Percentiles rank a stretch among this genome's conserved stretches.
Conservation (phyloP, 208 protist species). For the Leishmania arabica region DNA sequence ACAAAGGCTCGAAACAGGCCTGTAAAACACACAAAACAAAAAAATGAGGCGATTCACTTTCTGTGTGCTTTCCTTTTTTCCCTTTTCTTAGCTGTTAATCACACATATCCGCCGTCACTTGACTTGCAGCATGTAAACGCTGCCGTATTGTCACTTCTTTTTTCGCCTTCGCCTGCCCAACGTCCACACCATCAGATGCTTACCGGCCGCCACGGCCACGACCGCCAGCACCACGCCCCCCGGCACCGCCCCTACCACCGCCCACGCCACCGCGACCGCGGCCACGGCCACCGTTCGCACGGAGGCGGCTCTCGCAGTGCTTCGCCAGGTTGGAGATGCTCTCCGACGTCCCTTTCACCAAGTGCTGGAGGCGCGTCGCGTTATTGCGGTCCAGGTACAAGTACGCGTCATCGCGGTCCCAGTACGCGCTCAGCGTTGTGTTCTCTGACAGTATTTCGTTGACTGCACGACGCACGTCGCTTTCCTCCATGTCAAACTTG, state of each 20-base stretch:
- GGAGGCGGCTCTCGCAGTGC: constrained; percentile 63
- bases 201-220: constrained; percentile 29
- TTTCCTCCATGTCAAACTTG: constrained; percentile 76
- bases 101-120: background rate
- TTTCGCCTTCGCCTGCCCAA: background rate
- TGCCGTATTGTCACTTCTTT: background rate
- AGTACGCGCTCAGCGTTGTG: constrained; percentile 76
- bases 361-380: constrained; percentile 79
- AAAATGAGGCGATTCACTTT: background rate
- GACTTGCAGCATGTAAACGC: too few relatives aligned
- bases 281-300: constrained; percentile 46
- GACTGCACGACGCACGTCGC: constrained; percentile 61
- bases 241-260: constrained; percentile 40
- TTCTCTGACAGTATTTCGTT: constrained; percentile 79
- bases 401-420: constrained; percentile 84
- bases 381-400: constrained; percentile 85
- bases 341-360: constrained; percentile 72
- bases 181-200: background rate
- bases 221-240: constrained; percentile 20
- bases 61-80: background rate
- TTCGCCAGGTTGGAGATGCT: constrained; percentile 64
- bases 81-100: constrained; percentile 1
- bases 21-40: constrained; percentile 11
- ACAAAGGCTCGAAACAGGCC: constrained; percentile 6
- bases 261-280: constrained; percentile 44